Conservation (phyloP, 345 rosid species). For the Pugionium dolabratum region DNA sequence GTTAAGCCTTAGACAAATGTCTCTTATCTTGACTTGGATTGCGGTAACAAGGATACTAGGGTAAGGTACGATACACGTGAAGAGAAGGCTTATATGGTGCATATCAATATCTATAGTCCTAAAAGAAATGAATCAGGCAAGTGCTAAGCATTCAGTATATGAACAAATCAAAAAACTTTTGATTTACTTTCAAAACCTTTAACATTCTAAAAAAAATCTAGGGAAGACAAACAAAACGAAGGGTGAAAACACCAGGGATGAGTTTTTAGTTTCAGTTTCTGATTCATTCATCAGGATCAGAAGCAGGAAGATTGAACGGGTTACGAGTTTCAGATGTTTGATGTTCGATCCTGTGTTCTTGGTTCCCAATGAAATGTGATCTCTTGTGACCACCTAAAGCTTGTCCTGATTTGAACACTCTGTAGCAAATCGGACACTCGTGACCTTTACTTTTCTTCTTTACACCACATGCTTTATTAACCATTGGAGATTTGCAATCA, state of each 20-base stretch:
- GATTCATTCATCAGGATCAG: slow-evolving; percentile 41
- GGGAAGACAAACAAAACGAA: background rate
- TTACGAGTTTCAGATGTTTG: slow-evolving; percentile 43
- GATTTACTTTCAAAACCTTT: slow-evolving; percentile 8
- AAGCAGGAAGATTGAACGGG: slow-evolving; percentile 70
- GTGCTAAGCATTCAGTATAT: slow-evolving; percentile 11
- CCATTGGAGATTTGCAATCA: slow-evolving; percentile 39
- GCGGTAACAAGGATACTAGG: background rate
- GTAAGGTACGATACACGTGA: background rate
- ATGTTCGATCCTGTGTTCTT: slow-evolving; percentile 47
- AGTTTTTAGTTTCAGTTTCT: slow-evolving; percentile 9
- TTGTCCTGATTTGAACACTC: slow-evolving; percentile 83
- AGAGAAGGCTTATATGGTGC: slow-evolving; percentile 22
- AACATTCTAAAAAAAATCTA: background rate
- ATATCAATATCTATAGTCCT: slow-evolving; percentile 11
- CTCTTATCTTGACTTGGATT: slow-evolving; percentile 1
- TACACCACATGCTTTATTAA: slow-evolving; percentile 38
- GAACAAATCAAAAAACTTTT: slow-evolving; percentile 27
- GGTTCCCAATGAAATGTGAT: slow-evolving; percentile 69
- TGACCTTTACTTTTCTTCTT: slow-evolving; percentile 59
- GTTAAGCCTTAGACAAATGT: slow-evolving; percentile 13
- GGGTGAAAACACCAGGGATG: background rate
- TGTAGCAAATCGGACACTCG: slow-evolving; percentile 82
- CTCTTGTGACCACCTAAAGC: slow-evolving; percentile 96
- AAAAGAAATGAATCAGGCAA: slow-evolving; percentile 11